These are phyloP conservation scores for Carex arenaria DNA, from an alignment of 202 grass and related monocot genomes.

Conservation along the genomic window DNA sequence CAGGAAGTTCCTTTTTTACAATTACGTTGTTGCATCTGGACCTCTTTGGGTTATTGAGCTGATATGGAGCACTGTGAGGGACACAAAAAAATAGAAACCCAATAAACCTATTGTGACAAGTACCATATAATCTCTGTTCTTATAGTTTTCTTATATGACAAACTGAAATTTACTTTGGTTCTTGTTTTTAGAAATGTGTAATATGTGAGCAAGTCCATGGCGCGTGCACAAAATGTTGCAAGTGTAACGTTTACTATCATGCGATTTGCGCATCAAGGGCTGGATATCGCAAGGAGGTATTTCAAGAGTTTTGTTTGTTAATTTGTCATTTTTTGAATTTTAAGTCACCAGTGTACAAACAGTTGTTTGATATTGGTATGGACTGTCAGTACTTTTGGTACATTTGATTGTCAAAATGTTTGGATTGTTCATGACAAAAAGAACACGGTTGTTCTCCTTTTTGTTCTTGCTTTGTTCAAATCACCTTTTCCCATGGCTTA, in stretches of 20 bases:
- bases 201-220: constrained; percentile 90
- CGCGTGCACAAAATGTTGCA: constrained; percentile 72
- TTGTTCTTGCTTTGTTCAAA: constrained; percentile 3
- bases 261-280: constrained; percentile 90
- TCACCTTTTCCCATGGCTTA: constrained; percentile 1
- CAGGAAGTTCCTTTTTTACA: neutral
- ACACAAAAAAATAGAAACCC: neutral
- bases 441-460: neutral
- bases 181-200: constrained; percentile 56
- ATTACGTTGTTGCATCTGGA: neutral
- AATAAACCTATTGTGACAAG: neutral
- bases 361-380: neutral
- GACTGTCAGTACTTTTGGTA: neutral
- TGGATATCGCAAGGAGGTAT: constrained; percentile 93
- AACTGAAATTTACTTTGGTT: constrained; percentile 17
- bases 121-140: neutral
- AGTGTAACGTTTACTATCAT: constrained; percentile 82
- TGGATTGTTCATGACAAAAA: neutral
- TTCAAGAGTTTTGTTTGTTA: constrained; percentile 9
- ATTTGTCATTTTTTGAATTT: neutral
- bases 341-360: neutral
- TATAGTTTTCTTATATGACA: neutral
- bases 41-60: too few species aligned
- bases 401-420: neutral
- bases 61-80: neutral